Conservation (phyloP, 129 eudicot species). For the Gnaphalium uliginosum region DNA sequence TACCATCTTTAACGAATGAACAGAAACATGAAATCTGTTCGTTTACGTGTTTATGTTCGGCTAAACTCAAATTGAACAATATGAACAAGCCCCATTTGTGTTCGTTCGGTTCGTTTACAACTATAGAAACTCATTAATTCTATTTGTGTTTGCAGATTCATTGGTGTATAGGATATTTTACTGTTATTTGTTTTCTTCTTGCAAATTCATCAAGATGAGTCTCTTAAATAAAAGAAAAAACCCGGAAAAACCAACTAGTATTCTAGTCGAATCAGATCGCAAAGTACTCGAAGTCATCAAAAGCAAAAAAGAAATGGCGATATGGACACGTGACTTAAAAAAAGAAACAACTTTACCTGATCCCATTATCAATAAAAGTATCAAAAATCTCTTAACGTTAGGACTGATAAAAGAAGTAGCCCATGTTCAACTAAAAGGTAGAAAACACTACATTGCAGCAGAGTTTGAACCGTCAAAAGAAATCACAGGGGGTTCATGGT, state of each 20-base stretch:
- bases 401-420: slow-evolving; percentile 59
- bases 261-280: slow-evolving; percentile 47
- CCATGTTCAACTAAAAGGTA: slow-evolving; percentile 51
- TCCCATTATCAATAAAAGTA: slow-evolving; percentile 31
- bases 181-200: not conserved
- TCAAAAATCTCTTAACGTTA: slow-evolving; percentile 39
- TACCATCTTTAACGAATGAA: not conserved
- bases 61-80: not conserved
- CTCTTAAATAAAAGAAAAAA: slow-evolving; percentile 55
- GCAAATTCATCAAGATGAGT: slow-evolving; percentile 41
- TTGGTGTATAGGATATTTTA: not conserved
- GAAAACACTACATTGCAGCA: slow-evolving; percentile 61
- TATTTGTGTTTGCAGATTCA: not conserved
- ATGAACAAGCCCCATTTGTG: not conserved
- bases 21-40: not conserved
- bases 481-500: slow-evolving; percentile 83
- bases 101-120: not conserved
- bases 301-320: slow-evolving; percentile 58
- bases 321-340: slow-evolving; percentile 54
- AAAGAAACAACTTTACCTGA: slow-evolving; percentile 36
- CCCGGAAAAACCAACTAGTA: slow-evolving; percentile 34
- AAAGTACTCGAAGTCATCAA: slow-evolving; percentile 46
- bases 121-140: not conserved
- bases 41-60: not conserved
- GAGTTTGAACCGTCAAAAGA: slow-evolving; percentile 79